Evolutionary conservation across 148 eudicot genomes (phyloP).

Genomic region (Selenicereus undatus): DNA sequence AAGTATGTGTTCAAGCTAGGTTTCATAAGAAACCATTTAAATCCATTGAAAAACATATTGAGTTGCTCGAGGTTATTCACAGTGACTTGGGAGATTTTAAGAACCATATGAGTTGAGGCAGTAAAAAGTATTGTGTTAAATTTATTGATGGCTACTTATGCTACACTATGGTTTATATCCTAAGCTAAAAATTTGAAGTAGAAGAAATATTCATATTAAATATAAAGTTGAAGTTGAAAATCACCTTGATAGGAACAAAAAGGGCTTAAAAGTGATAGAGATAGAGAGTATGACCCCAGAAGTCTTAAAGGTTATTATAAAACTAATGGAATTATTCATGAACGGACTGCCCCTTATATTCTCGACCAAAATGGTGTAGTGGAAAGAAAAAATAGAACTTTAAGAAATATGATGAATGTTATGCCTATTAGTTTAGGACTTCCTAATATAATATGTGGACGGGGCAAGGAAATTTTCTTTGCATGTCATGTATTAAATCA

Average conservation of each 20-base stretch:
- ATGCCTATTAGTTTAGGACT: not conserved
- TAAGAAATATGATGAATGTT: not conserved
- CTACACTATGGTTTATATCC: not conserved
- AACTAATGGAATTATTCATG: not conserved
- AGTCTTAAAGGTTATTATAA: not conserved
- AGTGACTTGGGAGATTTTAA: no score
- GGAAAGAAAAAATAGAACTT: not conserved
- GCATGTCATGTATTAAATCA: not conserved
- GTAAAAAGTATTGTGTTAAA: not conserved
- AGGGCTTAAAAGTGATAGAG: no score
- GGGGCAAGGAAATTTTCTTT: not conserved
- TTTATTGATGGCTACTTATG: not conserved
- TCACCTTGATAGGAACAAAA: not conserved
- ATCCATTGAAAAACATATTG: no score
- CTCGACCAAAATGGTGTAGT: not conserved
- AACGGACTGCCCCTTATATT: not conserved
- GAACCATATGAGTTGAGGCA: not conserved
- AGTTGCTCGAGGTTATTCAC: no score
- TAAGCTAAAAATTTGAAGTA: not conserved
- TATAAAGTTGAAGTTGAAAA: not conserved
- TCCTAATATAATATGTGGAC: not conserved
- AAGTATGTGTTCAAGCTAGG: no score
- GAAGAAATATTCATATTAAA: not conserved
- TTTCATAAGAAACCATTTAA: no score
- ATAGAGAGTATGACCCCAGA: no score